Conservation (phyloP, 2,329 filamentous ascomycete genomes). For the Periconia sp. region DNA sequence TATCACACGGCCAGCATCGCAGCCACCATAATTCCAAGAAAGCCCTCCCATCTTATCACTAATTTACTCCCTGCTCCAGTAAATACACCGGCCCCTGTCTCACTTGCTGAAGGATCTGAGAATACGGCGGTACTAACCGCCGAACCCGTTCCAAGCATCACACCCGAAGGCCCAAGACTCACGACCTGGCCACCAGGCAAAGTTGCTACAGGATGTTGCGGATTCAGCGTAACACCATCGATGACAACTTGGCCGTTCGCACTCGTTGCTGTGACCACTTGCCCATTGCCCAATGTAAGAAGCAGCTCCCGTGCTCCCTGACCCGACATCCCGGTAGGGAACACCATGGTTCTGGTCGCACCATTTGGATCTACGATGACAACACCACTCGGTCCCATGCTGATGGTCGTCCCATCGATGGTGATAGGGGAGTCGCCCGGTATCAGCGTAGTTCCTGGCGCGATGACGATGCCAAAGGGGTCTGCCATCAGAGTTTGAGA, state of each 20-base stretch:
- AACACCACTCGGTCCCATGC: constrained; percentile 5
- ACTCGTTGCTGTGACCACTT: constrained; percentile 5
- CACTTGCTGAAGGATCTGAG: not conserved
- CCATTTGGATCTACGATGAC: constrained; percentile 4
- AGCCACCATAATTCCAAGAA: not conserved
- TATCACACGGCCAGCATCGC: constrained; percentile 1
- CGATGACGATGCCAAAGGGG: constrained; percentile 1
- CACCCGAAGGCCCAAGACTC: constrained; percentile 2
- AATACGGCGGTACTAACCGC: not conserved
- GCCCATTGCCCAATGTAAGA: not conserved
- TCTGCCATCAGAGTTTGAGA: not conserved
- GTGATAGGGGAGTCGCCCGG: constrained; percentile 8
- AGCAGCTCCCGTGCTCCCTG: not conserved
- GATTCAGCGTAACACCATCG: not conserved
- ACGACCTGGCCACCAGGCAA: constrained; percentile 1
- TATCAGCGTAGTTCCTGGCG: constrained; percentile 5
- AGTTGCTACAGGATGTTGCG: not conserved
- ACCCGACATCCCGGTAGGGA: not conserved
- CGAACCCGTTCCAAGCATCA: constrained; percentile 1
- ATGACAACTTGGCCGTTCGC: not conserved
- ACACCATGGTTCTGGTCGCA: not conserved
- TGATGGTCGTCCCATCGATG: constrained; percentile 10
- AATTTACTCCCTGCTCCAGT: not conserved
- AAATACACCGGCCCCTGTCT: not conserved
- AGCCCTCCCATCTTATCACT: not conserved